Conservation (phyloP, 495 filamentous ascomycete genomes). For the Aspergillus nanangensis region DNA sequence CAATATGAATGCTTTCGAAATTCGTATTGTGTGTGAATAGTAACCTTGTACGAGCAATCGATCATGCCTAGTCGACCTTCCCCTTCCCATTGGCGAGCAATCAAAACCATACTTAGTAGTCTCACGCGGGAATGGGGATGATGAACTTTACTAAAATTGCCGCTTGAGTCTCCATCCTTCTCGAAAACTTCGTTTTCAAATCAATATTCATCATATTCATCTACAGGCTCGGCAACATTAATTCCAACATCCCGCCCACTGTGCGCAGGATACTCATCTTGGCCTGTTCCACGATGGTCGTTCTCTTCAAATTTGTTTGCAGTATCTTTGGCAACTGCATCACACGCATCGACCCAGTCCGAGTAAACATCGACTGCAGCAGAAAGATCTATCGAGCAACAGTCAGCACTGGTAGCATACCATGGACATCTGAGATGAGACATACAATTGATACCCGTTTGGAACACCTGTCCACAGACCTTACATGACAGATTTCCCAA, state of each 20-base stretch:
- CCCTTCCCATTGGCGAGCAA: too few species aligned
- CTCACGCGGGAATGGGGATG: too few species aligned
- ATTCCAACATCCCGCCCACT: constrained; percentile 15
- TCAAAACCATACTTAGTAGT: too few species aligned
- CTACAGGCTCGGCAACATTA: constrained; percentile 10
- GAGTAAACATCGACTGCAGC: constrained; percentile 92
- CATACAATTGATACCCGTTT: constrained; percentile 89
- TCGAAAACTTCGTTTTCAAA: constrained; percentile 6
- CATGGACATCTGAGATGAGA: background rate
- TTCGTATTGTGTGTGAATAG: too few species aligned
- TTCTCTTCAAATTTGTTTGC: constrained; percentile 50
- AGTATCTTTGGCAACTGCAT: constrained; percentile 65
- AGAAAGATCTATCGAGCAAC: constrained; percentile 61
- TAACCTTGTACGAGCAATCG: too few species aligned
- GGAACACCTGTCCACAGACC: constrained; percentile 87
- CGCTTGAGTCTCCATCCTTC: too few species aligned
- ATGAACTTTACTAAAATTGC: constrained; percentile 11
- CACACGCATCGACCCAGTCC: constrained; percentile 97
- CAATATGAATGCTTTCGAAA: too few species aligned
- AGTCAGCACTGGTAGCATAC: too few species aligned
- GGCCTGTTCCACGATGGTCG: constrained; percentile 21
- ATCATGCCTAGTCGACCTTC: too few species aligned
- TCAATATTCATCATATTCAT: constrained; percentile 32
- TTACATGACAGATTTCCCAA: constrained; percentile 84
- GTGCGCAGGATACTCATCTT: constrained; percentile 12